Base-by-base conservation (phyloP, 1,284 basidiomycete genomes). In the Austroboletus niveus region DNA sequence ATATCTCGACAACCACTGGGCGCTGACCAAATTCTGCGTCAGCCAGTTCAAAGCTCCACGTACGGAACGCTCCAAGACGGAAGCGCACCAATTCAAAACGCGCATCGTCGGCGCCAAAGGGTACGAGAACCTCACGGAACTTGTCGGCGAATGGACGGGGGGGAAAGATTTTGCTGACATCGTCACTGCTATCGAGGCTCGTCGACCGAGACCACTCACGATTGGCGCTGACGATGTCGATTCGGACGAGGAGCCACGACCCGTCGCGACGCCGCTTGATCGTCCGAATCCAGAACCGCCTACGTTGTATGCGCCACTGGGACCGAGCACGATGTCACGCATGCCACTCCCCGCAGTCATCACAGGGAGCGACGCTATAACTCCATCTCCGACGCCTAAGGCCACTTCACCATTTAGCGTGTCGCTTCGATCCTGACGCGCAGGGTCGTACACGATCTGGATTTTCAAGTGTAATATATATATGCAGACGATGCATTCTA, bases 11-110 rank as follows among this genome's bases (percentile, higher is more conserved):
- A 92, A 95, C 62, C 80, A 88, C 56, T 94, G 85, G 79, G 77
- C 84, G 10, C 84, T 91, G 57, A 94, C 92, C n/a, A 98, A 98
- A 68, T 98, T 95, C 75, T 92, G 94, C 63, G 73, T 94, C 30
- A 79, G 76, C 15, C 88, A 92, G 66, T 92, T 93, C 77, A 87
- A 86, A 59, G 80, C 79, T 5, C 65, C 75, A 5, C 81, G 85
- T 51, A 74, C 80, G 0, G 68, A 68, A 20, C 67, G 81, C 45
- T 77, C 74, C 31, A 89, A 87, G 63, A 67, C 73, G 1, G 80
- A 86, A 45, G 77, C 81, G 11, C 85, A 81, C 54, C 71, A 72
- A 1, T 66, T 87, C 48, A 80, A 81, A 48, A 75, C 83, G 30
- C 64, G 67, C 0, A 69, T 93, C 40, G 69, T 80, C 38, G 73